phyloP scores from a whole-genome alignment of 345 rosid genomes.

The Corchorus capsularis region DNA sequence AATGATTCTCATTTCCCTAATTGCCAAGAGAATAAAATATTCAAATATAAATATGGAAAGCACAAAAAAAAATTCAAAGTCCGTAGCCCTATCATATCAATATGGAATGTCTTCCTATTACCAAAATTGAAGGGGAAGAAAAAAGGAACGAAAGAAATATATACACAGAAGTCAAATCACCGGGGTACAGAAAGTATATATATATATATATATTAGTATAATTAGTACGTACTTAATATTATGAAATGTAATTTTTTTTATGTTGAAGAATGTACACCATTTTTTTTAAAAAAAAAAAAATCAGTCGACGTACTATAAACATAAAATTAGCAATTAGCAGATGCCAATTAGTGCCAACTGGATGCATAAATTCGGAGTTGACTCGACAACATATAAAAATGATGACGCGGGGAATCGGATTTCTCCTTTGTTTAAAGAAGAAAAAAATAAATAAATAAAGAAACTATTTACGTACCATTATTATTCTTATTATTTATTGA shows the following conservation, averaged over 20 bases:
- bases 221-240: not conserved
- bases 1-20: too few relatives aligned
- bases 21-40: too few relatives aligned
- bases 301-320: not conserved
- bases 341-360: slow-evolving; percentile 16
- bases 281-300: not conserved
- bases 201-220: not conserved
- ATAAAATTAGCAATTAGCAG: slow-evolving; percentile 8
- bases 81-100: not conserved
- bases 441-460: not conserved
- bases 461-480: not conserved
- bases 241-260: not conserved
- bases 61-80: too few relatives aligned
- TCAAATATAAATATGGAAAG: too few relatives aligned
- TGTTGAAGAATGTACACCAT: slow-evolving; percentile 16
- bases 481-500: not conserved
- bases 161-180: not conserved
- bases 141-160: not conserved
- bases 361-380: slow-evolving; percentile 35
- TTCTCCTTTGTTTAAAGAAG: not conserved
- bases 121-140: too few relatives aligned
- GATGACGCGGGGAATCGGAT: slow-evolving; percentile 24
- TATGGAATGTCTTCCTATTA: not conserved
- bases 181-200: not conserved
- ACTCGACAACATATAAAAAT: slow-evolving; percentile 13